Percentiles rank a stretch among this genome's conserved stretches.
phyloP scores from a whole-genome alignment of 257 asterid genomes.

The Lantana camara region DNA sequence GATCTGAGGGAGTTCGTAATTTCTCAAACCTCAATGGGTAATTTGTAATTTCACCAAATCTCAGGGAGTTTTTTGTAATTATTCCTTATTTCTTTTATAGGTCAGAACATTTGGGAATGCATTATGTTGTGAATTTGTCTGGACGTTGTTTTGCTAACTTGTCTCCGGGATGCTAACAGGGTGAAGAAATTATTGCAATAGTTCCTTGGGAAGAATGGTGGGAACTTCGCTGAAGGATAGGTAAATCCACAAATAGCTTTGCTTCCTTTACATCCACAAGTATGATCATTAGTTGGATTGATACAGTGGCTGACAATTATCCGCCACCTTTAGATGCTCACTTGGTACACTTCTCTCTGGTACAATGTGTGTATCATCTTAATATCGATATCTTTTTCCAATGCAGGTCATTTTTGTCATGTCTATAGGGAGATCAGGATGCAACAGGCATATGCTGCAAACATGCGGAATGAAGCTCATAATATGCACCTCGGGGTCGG shows the following conservation, averaged over 20 bases:
- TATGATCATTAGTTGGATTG: conserved; percentile 99
- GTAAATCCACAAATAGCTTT: conserved; percentile 92
- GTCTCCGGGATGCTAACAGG: conserved; percentile 44
- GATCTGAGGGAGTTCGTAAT: no score
- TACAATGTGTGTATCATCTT: conserved; percentile 18
- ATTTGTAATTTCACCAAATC: no score
- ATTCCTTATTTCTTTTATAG: neutral
- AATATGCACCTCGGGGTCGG: conserved; percentile 97
- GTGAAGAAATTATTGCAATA: conserved; percentile 88
- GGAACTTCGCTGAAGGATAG: conserved; percentile 80
- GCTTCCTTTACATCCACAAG: conserved; percentile 86
- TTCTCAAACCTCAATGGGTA: no score
- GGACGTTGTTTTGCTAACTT: conserved; percentile 12
- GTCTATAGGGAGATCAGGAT: conserved; percentile 99
- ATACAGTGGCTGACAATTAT: conserved; percentile 87
- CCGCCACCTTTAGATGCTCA: conserved; percentile 99
- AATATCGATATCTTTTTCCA: neutral
- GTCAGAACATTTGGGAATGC: neutral
- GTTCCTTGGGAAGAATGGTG: conserved; percentile 99
- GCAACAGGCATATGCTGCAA: conserved; percentile 99
- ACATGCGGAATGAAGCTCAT: conserved; percentile 99
- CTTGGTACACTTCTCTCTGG: conserved; percentile 69
- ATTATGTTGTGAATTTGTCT: neutral
- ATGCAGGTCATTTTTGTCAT: conserved; percentile 92
- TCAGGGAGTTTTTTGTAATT: no score